phyloP scores from a whole-genome alignment of 495 filamentous ascomycete species.

The Sordaria brevicollis region DNA sequence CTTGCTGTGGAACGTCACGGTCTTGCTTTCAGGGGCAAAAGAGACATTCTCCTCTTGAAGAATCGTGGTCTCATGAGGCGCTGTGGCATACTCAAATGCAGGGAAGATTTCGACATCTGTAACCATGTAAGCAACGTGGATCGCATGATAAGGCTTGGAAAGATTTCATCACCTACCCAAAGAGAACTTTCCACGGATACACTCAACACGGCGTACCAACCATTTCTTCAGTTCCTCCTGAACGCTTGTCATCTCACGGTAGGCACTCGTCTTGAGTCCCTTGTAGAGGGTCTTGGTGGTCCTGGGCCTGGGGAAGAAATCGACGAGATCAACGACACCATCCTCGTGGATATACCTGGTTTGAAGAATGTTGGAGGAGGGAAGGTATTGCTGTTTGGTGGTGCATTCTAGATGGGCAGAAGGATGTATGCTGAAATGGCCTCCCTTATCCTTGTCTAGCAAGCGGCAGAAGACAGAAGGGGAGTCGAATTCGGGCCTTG shows the following conservation, averaged over 20 bases:
- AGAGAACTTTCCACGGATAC: constrained; percentile 50
- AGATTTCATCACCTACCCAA: constrained; percentile 25
- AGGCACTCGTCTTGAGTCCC: constrained; percentile 34
- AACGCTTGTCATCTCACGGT: constrained; percentile 38
- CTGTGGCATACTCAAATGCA: constrained; percentile 57
- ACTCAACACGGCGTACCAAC: constrained; percentile 59
- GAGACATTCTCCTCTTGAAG: constrained; percentile 26
- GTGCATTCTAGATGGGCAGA: constrained; percentile 36
- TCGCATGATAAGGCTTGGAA: neutral
- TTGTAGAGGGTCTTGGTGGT: constrained; percentile 29
- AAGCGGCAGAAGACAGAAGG: constrained; percentile 57
- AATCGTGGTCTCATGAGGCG: constrained; percentile 43
- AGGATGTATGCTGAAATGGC: constrained; percentile 54
- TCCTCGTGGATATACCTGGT: constrained; percentile 61
- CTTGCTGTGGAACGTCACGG: constrained; percentile 49
- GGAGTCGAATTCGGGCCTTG: constrained; percentile 57
- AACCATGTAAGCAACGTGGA: neutral
- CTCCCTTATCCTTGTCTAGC: constrained; percentile 60
- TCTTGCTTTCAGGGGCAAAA: constrained; percentile 39
- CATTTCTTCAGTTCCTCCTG: constrained; percentile 47
- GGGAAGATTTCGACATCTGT: constrained; percentile 56
- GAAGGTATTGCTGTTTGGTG: constrained; percentile 60
- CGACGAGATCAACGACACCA: constrained; percentile 57
- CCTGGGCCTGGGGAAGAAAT: constrained; percentile 60
- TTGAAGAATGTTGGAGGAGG: constrained; percentile 60